phyloP scores from a whole-genome alignment of 306 rosid species.

The Fragaria vesca region DNA sequence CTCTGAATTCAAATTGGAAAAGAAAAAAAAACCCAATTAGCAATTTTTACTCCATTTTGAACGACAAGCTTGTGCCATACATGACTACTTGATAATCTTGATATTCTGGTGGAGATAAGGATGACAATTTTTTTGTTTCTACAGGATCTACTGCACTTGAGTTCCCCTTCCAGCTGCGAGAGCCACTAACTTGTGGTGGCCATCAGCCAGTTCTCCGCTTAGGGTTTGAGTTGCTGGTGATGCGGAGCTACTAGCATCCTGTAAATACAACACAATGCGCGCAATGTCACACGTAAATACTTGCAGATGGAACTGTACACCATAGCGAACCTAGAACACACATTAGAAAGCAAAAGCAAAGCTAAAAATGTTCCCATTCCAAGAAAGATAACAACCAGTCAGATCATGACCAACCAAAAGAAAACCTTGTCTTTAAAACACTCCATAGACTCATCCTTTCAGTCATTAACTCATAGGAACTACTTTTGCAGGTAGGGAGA shows the following conservation, averaged over 20 bases:
- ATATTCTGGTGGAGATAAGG: too few species aligned
- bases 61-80: too few species aligned
- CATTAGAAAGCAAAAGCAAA: not conserved
- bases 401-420: not conserved
- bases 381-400: not conserved
- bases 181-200: constrained; percentile 79
- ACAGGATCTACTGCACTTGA: constrained; percentile 59
- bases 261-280: constrained; percentile 17
- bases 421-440: too few species aligned
- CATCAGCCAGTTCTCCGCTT: constrained; percentile 80
- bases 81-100: too few species aligned
- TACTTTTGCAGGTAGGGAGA: not conserved
- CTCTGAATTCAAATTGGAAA: too few species aligned
- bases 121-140: too few species aligned
- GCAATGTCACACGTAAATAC: not conserved
- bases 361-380: not conserved
- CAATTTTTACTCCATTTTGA: too few species aligned
- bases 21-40: too few species aligned
- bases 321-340: not conserved
- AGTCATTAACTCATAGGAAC: not conserved
- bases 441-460: too few species aligned
- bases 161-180: constrained; percentile 70
- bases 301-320: not conserved
- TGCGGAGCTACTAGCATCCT: constrained; percentile 87
- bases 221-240: constrained; percentile 77